Percentiles rank a stretch among this genome's conserved stretches.
These are phyloP conservation scores for Fraxinus platypoda DNA, from an alignment of 305 asterid genomes.

Conservation along the genomic window DNA sequence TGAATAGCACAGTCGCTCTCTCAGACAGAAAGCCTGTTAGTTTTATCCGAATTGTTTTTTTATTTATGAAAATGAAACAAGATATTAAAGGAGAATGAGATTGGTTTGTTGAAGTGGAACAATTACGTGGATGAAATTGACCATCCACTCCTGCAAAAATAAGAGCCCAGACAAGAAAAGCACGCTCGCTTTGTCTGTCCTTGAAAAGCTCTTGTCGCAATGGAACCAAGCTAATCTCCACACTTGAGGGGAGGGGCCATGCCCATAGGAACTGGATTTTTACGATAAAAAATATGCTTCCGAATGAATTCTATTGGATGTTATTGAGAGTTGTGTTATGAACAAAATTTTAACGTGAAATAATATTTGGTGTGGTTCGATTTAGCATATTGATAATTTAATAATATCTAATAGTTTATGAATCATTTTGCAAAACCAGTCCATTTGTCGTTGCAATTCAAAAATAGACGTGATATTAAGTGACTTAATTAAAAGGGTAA, in stretches of 20 bases:
- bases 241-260: neutral
- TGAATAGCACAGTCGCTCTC: conserved; percentile 13
- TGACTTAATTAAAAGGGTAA: neutral
- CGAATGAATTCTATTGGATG: neutral
- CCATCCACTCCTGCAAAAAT: conserved; percentile 19
- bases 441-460: neutral
- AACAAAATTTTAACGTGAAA: neutral
- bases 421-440: too few species aligned
- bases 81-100: neutral
- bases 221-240: neutral
- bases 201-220: neutral
- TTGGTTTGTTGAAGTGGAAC: conserved; percentile 28
- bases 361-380: neutral
- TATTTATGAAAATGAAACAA: neutral
- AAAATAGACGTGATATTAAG: neutral
- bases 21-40: neutral
- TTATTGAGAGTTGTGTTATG: neutral
- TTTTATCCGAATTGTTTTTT: neutral
- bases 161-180: neutral
- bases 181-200: conserved; percentile 23
- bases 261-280: neutral
- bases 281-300: neutral
- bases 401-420: too few species aligned
- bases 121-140: conserved; percentile 26
- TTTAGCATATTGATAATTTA: too few species aligned